Conservation (phyloP, 2,329 filamentous ascomycete species). For the Fusarium abutilonis region DNA sequence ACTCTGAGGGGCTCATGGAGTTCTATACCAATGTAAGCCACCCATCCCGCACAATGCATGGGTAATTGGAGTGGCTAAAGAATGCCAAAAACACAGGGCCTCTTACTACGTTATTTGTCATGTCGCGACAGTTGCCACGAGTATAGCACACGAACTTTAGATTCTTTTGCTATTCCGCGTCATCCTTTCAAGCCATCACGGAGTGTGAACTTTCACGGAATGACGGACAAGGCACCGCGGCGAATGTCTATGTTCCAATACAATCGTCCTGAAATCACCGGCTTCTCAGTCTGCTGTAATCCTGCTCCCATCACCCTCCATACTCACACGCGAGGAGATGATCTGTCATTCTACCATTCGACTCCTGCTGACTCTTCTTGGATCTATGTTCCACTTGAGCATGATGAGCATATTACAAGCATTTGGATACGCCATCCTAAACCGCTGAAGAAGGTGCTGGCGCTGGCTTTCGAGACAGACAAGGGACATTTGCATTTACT, state of each 20-base stretch:
- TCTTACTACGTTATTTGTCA: not conserved
- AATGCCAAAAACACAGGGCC: no score
- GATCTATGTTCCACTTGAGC: slow-evolving; percentile 1
- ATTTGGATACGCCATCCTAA: not conserved
- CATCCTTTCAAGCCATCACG: not conserved
- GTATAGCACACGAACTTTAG: not conserved
- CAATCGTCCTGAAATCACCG: not conserved
- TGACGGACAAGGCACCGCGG: not conserved
- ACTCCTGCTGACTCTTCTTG: not conserved
- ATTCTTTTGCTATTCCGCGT: not conserved
- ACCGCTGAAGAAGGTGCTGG: not conserved
- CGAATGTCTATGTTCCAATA: not conserved
- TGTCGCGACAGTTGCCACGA: not conserved
- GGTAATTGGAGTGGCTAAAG: no score
- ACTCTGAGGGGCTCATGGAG: not conserved
- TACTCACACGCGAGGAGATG: not conserved
- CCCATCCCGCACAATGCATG: not conserved
- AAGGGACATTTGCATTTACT: not conserved
- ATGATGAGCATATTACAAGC: not conserved
- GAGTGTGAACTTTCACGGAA: not conserved
- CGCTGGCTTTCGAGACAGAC: not conserved
- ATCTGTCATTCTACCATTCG: slow-evolving; percentile 3
- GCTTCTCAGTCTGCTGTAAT: slow-evolving; percentile 1
- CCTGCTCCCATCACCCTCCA: not conserved
- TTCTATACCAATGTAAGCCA: not conserved